Base-by-base conservation (phyloP, 139 green algal species). In the Chlorella sp. region DNA sequence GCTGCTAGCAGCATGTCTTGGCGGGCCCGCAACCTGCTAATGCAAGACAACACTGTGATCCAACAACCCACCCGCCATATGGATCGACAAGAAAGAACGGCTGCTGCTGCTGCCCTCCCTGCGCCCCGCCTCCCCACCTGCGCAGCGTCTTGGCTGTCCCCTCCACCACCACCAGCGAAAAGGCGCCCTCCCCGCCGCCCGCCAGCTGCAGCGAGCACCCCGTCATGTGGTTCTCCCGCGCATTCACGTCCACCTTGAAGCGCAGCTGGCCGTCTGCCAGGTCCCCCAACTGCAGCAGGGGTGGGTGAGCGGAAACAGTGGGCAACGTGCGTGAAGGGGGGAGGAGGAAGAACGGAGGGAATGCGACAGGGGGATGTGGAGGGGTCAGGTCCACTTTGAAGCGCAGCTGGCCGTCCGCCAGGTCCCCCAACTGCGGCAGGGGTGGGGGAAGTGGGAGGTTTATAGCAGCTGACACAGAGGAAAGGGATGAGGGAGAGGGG, bases 201-300 rank as follows among this genome's bases (percentile, higher is more conserved):
- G n/a, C 36, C 24, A 36, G n/a, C 71, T 64, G 68, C 39, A 90
- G 89, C 48, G 88, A 71, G 79, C 68, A 85, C 28, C 94, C 94
- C 7, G 89, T 94, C 78, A 95, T 79, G 91, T 95, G 94, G 40
- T 94, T 92, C 77, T 95, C 93, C 91, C 90, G 90, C 1, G 98
- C 98, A 93, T 99, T 99, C 28, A 98, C 92, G 79, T 98, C 94
- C 81, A 99, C 96, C 92, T 99, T 99, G 94, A 96, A 99, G 30
- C 92, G 84, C 87, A 97, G 93, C 93, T 97, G 91, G 48, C 86
- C 85, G 83, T 95, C 88, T 39, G 81, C 57, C 79, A 98, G 91
- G 85, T 93, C 76, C 30, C 87, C 75, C 34, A 97, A 89, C 39
- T 93, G 89, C 69, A 87, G 88, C 24, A 89, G 5, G 30, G 66